These are phyloP conservation scores for Cordyceps fumosorosea DNA, from an alignment of 2,329 filamentous ascomycete genomes.

Conservation along the genomic window DNA sequence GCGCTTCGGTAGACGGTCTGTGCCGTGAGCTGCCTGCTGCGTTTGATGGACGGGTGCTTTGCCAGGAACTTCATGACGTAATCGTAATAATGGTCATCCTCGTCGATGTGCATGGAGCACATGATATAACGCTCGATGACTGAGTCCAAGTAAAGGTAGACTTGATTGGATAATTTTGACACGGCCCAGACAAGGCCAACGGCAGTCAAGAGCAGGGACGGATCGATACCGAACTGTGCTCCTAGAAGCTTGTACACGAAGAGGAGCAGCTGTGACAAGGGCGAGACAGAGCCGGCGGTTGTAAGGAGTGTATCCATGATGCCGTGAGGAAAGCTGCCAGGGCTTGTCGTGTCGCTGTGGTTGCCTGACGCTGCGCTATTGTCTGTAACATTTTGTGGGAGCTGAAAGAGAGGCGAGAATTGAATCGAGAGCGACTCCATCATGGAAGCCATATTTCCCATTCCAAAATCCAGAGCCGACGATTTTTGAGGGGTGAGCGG, in stretches of 20 bases:
- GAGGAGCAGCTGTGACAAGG: constrained; percentile 34
- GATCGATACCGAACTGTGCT: constrained; percentile 41
- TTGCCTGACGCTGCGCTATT: neutral
- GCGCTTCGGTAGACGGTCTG: constrained; percentile 48
- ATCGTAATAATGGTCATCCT: constrained; percentile 50
- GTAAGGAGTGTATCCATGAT: constrained; percentile 39
- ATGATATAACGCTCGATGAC: constrained; percentile 41
- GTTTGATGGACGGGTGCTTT: constrained; percentile 42
- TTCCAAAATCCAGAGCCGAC: too few relatives aligned
- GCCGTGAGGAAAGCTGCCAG: constrained; percentile 19
- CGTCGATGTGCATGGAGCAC: constrained; percentile 45
- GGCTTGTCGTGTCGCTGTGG: neutral
- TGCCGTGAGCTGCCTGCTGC: constrained; percentile 47
- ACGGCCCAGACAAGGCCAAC: constrained; percentile 42
- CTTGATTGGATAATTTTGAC: constrained; percentile 29
- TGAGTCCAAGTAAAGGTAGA: constrained; percentile 27
- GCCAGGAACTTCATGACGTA: constrained; percentile 55
- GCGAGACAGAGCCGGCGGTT: constrained; percentile 37
- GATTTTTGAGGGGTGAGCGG: too few relatives aligned
- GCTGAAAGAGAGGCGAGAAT: constrained; percentile 5
- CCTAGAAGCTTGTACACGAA: constrained; percentile 41
- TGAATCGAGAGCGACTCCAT: constrained; percentile 8
- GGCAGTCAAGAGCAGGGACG: constrained; percentile 38
- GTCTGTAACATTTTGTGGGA: neutral
- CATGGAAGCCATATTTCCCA: neutral